Conservation (phyloP, 345 rosid genomes). For the Atalantia buxifolia region DNA sequence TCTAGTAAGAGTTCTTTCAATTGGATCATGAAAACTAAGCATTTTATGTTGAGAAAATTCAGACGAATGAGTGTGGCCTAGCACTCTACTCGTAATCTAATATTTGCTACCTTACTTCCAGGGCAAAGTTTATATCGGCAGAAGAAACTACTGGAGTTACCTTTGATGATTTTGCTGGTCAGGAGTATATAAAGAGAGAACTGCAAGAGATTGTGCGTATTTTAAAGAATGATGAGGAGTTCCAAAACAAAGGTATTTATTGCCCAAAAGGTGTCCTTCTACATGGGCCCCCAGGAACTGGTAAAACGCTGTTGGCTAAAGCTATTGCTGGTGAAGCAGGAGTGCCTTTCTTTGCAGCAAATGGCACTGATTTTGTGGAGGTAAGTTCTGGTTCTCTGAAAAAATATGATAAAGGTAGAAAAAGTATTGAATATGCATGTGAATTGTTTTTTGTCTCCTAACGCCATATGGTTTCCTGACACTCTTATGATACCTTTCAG, state of each 20-base stretch:
- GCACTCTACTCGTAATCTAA: conserved; percentile 10
- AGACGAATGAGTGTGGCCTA: not conserved
- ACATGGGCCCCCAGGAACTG: conserved; percentile 98
- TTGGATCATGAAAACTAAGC: conserved; percentile 1
- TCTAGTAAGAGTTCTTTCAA: not conserved
- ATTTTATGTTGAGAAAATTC: not conserved
- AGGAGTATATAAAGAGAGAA: conserved; percentile 91
- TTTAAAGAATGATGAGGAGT: conserved; percentile 88
- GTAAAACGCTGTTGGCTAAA: conserved; percentile 93
- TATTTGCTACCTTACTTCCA: conserved; percentile 24
- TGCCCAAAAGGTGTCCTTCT: conserved; percentile 99
- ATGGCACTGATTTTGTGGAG: conserved; percentile 98
- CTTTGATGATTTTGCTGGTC: conserved; percentile 97
- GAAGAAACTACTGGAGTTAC: conserved; percentile 95
- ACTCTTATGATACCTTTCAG: not conserved
- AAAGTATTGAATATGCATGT: not conserved
- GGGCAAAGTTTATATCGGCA: conserved; percentile 94
- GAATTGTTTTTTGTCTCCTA: not conserved
- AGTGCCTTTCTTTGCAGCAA: conserved; percentile 90
- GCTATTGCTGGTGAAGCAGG: conserved; percentile 99
- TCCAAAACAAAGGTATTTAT: conserved; percentile 83
- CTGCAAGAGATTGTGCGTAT: conserved; percentile 88
- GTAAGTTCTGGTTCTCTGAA: conserved; percentile 30
- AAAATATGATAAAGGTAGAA: not conserved
- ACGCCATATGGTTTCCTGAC: not conserved